Conservation (phyloP, 73 alveolate genomes). For the Blepharisma japonicum region DNA sequence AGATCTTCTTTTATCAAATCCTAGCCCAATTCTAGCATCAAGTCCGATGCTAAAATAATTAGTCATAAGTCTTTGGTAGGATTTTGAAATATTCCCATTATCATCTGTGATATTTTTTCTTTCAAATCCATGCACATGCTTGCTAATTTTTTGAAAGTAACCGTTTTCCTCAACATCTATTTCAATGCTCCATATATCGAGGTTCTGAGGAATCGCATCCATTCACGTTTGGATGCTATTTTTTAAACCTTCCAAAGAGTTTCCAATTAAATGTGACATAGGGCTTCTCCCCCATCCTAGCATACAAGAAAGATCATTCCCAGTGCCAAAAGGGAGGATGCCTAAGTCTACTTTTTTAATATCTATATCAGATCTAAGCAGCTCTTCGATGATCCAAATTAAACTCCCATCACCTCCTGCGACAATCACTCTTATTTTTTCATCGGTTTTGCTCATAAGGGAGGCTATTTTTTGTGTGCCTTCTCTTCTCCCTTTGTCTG, state of each 20-base stretch:
- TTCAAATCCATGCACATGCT: conserved; percentile 31
- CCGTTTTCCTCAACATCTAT: conserved; percentile 64
- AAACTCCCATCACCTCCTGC: conserved; percentile 89
- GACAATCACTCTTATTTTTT: conserved; percentile 34
- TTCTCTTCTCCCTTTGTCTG: too few species aligned
- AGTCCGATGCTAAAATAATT: conserved; percentile 89
- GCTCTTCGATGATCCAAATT: conserved; percentile 66
- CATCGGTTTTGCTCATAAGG: too few species aligned
- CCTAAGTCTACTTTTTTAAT: conserved; percentile 43
- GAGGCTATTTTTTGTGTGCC: too few species aligned
- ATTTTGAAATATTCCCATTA: conserved; percentile 32
- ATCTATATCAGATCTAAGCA: conserved; percentile 37
- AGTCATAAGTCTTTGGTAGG: conserved; percentile 66
- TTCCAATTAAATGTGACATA: neutral
- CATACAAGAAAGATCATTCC: conserved; percentile 63
- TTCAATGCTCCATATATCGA: conserved; percentile 84
- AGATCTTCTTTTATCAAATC: conserved; percentile 81
- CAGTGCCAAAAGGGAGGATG: conserved; percentile 78
- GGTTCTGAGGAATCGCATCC: conserved; percentile 48
- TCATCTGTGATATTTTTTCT: conserved; percentile 30
- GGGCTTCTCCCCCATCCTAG: conserved; percentile 59
- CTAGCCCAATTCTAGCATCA: conserved; percentile 94
- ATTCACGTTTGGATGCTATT: conserved; percentile 37
- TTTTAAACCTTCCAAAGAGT: neutral
- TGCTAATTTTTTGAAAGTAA: conserved; percentile 45